phyloP scores from a whole-genome alignment of 179 eudicot genomes.

The Silene coronaria region DNA sequence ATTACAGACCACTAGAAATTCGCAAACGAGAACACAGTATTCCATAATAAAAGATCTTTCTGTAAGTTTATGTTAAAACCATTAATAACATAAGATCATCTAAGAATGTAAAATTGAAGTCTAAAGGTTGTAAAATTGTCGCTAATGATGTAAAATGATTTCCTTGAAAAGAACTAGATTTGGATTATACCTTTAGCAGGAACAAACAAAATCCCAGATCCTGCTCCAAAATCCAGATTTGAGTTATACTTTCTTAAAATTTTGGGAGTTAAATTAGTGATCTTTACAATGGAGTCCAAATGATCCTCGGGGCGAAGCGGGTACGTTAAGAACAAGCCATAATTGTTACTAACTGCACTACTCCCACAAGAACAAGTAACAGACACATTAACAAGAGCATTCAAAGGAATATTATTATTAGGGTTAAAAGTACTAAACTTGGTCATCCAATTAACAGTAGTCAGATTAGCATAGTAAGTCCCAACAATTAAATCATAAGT shows the following conservation, averaged over 20 bases:
- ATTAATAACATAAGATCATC: too few relatives aligned
- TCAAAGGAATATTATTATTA: slow-evolving; percentile 17
- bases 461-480: slow-evolving; percentile 37
- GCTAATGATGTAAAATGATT: too few relatives aligned
- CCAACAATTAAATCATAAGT: slow-evolving; percentile 35
- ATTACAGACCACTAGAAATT: too few relatives aligned
- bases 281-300: slow-evolving; percentile 21
- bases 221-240: slow-evolving; percentile 24
- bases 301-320: slow-evolving; percentile 30
- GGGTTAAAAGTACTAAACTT: slow-evolving; percentile 22
- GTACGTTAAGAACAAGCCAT: slow-evolving; percentile 46
- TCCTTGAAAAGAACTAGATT: too few relatives aligned
- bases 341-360: slow-evolving; percentile 22
- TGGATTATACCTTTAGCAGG: slow-evolving; percentile 38
- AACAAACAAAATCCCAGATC: slow-evolving; percentile 33
- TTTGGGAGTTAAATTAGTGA: slow-evolving; percentile 7
- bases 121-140: background rate
- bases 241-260: slow-evolving; percentile 31
- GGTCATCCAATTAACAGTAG: slow-evolving; percentile 26
- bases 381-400: slow-evolving; percentile 30
- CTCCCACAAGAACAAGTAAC: slow-evolving; percentile 46
- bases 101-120: too few relatives aligned
- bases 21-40: too few relatives aligned
- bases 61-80: too few relatives aligned
- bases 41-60: too few relatives aligned